Conservation (phyloP, 2,329 filamentous ascomycete species). For the Epichloe elymi region DNA sequence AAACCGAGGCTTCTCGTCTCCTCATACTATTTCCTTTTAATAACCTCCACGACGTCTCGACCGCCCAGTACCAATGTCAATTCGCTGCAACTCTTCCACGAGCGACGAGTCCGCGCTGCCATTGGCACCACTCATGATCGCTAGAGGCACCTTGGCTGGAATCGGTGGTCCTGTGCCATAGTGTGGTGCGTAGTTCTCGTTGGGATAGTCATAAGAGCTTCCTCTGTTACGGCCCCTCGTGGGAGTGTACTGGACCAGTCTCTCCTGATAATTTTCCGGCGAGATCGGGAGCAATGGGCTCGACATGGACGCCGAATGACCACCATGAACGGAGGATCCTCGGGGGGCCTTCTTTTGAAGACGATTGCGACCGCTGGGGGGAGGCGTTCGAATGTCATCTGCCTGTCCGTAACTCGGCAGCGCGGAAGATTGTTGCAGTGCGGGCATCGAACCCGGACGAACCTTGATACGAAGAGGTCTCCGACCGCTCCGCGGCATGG, state of each 20-base stretch:
- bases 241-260: slow-evolving; percentile 22
- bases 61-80: slow-evolving; percentile 50
- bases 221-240: slow-evolving; percentile 28
- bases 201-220: slow-evolving; percentile 39
- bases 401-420: slow-evolving; percentile 16
- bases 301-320: slow-evolving; percentile 23
- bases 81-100: slow-evolving; percentile 56
- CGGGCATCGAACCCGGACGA: slow-evolving; percentile 34
- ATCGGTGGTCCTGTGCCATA: slow-evolving; percentile 40
- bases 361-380: slow-evolving; percentile 36
- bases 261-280: slow-evolving; percentile 36
- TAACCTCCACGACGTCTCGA: slow-evolving; percentile 37
- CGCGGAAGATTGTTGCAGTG: slow-evolving; percentile 10
- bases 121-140: slow-evolving; percentile 30
- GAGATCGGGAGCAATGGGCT: slow-evolving; percentile 41
- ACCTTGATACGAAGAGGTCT: slow-evolving; percentile 37
- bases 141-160: slow-evolving; percentile 56
- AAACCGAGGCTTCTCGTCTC: slow-evolving; percentile 7
- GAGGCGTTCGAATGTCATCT: slow-evolving; percentile 20
- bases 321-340: slow-evolving; percentile 24
- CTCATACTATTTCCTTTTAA: slow-evolving; percentile 10
- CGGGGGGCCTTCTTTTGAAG: slow-evolving; percentile 49
- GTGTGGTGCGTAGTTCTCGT: slow-evolving; percentile 35
- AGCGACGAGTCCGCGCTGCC: slow-evolving; percentile 41
- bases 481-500: slow-evolving; percentile 36